Base-by-base conservation (phyloP, 108 stramenopile species). In the Poteriospumella lacustris region DNA sequence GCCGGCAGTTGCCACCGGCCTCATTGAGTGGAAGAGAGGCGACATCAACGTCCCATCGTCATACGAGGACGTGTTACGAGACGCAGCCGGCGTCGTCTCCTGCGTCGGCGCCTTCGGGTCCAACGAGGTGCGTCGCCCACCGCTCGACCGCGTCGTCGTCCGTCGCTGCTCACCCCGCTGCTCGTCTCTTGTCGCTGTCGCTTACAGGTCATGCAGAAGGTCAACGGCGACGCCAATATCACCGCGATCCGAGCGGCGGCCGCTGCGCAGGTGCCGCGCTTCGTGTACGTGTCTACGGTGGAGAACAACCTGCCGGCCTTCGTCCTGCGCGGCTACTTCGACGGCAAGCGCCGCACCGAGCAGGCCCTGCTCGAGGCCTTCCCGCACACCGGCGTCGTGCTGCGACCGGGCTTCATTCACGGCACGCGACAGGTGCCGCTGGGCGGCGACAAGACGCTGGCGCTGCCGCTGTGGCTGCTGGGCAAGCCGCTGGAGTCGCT, bases 151-250 rank as follows among this genome's bases (percentile, higher is more conserved):
- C n/a, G n/a, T n/a, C n/a, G n/a, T n/a, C n/a, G n/a, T n/a, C n/a
- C n/a, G n/a, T n/a, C n/a, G n/a, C n/a, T n/a, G n/a, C n/a, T 64
- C 15, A 34, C 9, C 3, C 47, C 70, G 5, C 47, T 38, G 36
- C 33, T 19, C 31, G 12, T 33, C 15, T 44, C 47, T 12, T 73
- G 33, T 33, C 5, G 36, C 36, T 73, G 12, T 39, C 33, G 5
- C 36, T 73, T 3, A 64, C 24, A 34, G 60, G 78, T 87, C 43
- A 90, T 91, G 91, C 84, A 90, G 68, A 70, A 69, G 39, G 81
- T 89, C 0, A 89, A 89, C 42, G 91, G 91, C 1, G 91, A 91
- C 79, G 89, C 91, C 28, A 91, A 87, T 3, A 85, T 91, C 28
- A 76, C 78, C 28, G 91, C 90, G 2, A 82, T 87, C 34, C 44